Percentiles rank a stretch among this genome's conserved stretches.
Conservation (phyloP, 208 protist species). For the Wallacemonas sp. region DNA sequence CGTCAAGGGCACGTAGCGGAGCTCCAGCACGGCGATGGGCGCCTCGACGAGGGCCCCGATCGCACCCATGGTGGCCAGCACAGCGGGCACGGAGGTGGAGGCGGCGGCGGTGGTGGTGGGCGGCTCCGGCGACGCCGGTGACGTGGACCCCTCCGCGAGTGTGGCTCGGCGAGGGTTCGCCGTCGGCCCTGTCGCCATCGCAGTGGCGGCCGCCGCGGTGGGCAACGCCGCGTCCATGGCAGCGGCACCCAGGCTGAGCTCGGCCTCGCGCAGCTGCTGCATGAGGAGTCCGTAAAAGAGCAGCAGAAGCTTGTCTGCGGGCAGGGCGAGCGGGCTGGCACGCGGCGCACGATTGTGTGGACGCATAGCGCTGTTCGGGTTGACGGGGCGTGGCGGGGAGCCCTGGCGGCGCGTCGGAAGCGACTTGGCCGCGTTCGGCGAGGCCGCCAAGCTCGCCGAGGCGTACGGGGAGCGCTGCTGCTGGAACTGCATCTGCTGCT, state of each 20-base stretch:
- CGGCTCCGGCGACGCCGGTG: not conserved
- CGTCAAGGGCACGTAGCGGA: slow-evolving; percentile 38
- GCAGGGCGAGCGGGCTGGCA: slow-evolving; percentile 19
- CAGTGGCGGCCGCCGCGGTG: not conserved
- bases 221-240: not conserved
- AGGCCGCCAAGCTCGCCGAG: not conserved
- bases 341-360: not conserved
- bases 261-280: slow-evolving; percentile 28
- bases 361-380: not conserved
- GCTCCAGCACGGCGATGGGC: slow-evolving; percentile 58
- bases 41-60: slow-evolving; percentile 9
- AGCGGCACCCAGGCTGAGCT: not conserved
- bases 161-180: not conserved
- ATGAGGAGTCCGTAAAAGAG: slow-evolving; percentile 56
- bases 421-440: not conserved
- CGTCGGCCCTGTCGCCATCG: not conserved
- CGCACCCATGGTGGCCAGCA: not conserved
- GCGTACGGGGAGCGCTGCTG: slow-evolving; percentile 2
- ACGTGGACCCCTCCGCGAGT: not conserved
- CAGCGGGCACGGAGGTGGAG: not conserved
- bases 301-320: slow-evolving; percentile 42
- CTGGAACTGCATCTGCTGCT: slow-evolving; percentile 10
- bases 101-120: not conserved
- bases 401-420: not conserved
- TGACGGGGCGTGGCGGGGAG: slow-evolving; percentile 4